phyloP scores from a whole-genome alignment of 2,329 filamentous ascomycete genomes.

The Apiospora hydei region DNA sequence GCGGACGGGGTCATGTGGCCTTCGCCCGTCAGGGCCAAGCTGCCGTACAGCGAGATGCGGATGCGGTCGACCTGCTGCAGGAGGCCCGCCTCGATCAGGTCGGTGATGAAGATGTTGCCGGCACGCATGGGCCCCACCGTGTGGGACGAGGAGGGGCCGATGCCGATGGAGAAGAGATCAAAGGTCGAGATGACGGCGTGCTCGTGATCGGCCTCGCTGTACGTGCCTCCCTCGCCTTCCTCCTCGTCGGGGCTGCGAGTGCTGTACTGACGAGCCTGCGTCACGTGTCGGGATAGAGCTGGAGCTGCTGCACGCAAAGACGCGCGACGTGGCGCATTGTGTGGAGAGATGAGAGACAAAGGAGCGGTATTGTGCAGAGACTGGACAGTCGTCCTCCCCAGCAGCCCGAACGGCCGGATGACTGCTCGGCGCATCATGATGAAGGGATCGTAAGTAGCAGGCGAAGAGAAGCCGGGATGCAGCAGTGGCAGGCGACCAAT shows the following conservation, averaged over 20 bases:
- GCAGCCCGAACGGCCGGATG: not conserved
- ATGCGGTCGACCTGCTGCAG: slow-evolving; percentile 55
- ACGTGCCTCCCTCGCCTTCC: slow-evolving; percentile 48
- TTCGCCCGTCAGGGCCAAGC: slow-evolving; percentile 58
- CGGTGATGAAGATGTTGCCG: slow-evolving; percentile 58
- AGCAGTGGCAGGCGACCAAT: not conserved
- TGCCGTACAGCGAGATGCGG: slow-evolving; percentile 57
- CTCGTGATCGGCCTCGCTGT: slow-evolving; percentile 58
- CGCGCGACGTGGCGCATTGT: slow-evolving; percentile 1
- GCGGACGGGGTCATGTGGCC: slow-evolving; percentile 61
- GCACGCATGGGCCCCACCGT: slow-evolving; percentile 61
- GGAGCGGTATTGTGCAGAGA: not conserved
- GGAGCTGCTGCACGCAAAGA: not conserved
- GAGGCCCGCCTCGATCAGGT: slow-evolving; percentile 53
- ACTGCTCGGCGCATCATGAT: slow-evolving; percentile 18
- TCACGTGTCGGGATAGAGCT: not conserved
- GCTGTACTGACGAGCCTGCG: not conserved
- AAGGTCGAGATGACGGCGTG: slow-evolving; percentile 61
- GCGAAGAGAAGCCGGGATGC: not conserved
- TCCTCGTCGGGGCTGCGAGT: slow-evolving; percentile 35
- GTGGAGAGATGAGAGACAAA: not conserved
- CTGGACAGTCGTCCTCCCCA: not conserved
- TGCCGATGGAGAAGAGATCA: slow-evolving; percentile 60
- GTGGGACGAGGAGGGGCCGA: slow-evolving; percentile 59
- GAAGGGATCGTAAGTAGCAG: not conserved